Evolutionary conservation across 2,329 filamentous ascomycete genomes (phyloP).

Genomic region (Helicocarpus griseus): DNA sequence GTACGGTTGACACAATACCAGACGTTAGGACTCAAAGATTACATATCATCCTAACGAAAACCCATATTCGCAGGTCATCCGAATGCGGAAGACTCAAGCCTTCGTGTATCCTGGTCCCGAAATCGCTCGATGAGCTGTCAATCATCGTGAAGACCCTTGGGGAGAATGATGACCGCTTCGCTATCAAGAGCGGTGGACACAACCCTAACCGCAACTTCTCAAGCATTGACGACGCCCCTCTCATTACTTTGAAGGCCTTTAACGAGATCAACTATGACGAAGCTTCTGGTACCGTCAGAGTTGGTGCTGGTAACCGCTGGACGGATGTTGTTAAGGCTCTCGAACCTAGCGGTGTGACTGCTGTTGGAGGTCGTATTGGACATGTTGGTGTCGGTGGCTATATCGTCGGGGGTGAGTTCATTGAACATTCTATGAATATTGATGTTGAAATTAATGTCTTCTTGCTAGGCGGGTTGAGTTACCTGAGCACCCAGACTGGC

Average conservation of each 20-base stretch:
- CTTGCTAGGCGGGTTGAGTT: conserved; percentile 32
- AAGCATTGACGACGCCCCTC: conserved; percentile 35
- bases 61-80: background rate
- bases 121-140: conserved; percentile 43
- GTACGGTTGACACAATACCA: background rate
- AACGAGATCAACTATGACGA: conserved; percentile 27
- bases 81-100: conserved; percentile 18
- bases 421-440: background rate
- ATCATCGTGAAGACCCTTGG: conserved; percentile 43
- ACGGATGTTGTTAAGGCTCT: conserved; percentile 25
- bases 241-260: conserved; percentile 38
- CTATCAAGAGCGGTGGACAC: conserved; percentile 44
- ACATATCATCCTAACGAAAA: background rate
- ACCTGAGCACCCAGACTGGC: conserved; percentile 29
- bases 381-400: conserved; percentile 41
- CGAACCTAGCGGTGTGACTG: conserved; percentile 21
- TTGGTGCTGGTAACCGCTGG: conserved; percentile 29
- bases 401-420: conserved; percentile 33
- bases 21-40: background rate
- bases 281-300: conserved; percentile 29
- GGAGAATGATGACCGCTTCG: conserved; percentile 42
- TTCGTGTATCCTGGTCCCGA: conserved; percentile 40
- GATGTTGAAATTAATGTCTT: background rate
- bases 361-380: conserved; percentile 39
- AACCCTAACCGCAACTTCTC: conserved; percentile 39